Conservation (phyloP, 2,329 filamentous ascomycete species). For the Penicillium sp. region DNA sequence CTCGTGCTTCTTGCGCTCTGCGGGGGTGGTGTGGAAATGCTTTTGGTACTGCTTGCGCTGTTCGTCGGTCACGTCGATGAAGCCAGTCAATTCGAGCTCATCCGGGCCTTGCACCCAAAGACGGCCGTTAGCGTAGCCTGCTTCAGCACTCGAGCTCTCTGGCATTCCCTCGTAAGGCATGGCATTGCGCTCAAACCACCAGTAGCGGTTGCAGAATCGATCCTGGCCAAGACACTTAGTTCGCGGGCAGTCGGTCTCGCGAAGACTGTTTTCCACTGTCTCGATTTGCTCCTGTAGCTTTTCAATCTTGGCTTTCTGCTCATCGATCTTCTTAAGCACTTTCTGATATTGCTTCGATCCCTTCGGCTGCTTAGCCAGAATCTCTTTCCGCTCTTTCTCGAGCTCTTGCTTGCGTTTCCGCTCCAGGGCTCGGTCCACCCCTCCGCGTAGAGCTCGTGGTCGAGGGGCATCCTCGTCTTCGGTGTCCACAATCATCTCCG, state of each 20-base stretch:
- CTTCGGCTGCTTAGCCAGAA: constrained; percentile 68
- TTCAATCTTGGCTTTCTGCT: constrained; percentile 77
- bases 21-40: constrained; percentile 78
- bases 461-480: constrained; percentile 67
- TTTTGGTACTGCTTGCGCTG: constrained; percentile 73
- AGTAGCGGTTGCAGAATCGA: constrained; percentile 97
- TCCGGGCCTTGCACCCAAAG: constrained; percentile 97
- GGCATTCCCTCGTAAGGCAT: constrained; percentile 94
- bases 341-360: constrained; percentile 88
- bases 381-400: constrained; percentile 68
- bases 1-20: constrained; percentile 80
- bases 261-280: constrained; percentile 84
- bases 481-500: constrained; percentile 64
- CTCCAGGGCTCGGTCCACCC: constrained; percentile 69
- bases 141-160: constrained; percentile 80
- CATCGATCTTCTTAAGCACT: constrained; percentile 83
- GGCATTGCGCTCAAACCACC: constrained; percentile 98
- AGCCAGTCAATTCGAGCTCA: constrained; percentile 80
- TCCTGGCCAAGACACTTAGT: constrained; percentile 90
- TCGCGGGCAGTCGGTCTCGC: constrained; percentile 89
- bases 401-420: constrained; percentile 74
- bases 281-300: constrained; percentile 84
- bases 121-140: constrained; percentile 89
- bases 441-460: constrained; percentile 60
- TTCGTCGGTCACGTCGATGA: constrained; percentile 74